A percentile compares a stretch with the other conserved stretches of the same genome.
phyloP scores from a whole-genome alignment of 1,139 yeast genomes.

The Candida tropicalis region DNA sequence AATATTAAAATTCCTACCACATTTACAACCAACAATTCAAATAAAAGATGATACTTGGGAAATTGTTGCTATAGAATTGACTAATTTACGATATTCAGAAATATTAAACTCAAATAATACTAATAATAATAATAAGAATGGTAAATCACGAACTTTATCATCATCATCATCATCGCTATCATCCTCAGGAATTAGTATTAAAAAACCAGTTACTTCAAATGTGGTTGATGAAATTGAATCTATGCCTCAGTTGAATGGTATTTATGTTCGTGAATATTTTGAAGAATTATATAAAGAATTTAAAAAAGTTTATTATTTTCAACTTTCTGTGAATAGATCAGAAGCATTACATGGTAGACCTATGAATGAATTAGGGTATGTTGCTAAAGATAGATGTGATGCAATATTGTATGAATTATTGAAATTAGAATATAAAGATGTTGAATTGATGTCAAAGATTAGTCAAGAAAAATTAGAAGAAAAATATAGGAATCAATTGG shows the following conservation, averaged over 20 bases:
- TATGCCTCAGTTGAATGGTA: conserved; percentile 34
- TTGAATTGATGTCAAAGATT: conserved; percentile 29
- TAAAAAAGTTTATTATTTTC: not conserved
- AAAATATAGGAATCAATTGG: conserved; percentile 13
- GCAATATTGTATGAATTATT: conserved; percentile 29
- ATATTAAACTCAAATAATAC: conserved; percentile 7
- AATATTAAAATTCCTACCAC: conserved; percentile 36
- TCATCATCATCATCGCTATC: conserved; percentile 1
- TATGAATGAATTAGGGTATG: not conserved
- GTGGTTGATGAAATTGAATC: conserved; percentile 21
- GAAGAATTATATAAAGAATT: conserved; percentile 22
- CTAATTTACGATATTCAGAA: conserved; percentile 8
- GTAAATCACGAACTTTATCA: not conserved
- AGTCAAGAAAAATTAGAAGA: conserved; percentile 29
- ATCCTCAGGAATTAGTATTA: not conserved
- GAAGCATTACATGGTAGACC: not conserved
- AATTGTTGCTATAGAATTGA: conserved; percentile 35
- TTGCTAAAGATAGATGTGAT: conserved; percentile 17
- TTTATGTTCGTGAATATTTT: conserved; percentile 29
- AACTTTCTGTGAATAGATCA: not conserved
- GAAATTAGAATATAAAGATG: conserved; percentile 23
- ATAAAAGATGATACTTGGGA: conserved; percentile 39
- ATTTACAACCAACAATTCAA: conserved; percentile 29
- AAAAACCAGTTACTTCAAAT: conserved; percentile 12
- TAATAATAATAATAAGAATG: not conserved